Percentiles rank a stretch among this genome's conserved stretches.
phyloP scores from a whole-genome alignment of 2,329 filamentous ascomycete species.

The Purpureocillium takamizusanense region DNA sequence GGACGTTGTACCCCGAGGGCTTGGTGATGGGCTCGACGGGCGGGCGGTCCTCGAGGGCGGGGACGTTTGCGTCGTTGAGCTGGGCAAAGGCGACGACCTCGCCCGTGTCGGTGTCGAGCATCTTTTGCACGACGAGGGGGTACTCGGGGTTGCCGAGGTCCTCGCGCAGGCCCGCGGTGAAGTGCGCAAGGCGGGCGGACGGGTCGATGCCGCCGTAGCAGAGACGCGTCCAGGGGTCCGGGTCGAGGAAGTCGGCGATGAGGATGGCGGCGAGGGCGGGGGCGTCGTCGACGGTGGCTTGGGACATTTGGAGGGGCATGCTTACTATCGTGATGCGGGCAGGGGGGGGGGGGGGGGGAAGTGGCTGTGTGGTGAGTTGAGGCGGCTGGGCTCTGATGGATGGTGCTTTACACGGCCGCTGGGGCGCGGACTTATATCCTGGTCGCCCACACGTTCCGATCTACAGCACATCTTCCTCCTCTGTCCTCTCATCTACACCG shows the following conservation, averaged over 20 bases:
- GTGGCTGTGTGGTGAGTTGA: too few relatives aligned
- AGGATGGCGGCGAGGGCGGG: neutral
- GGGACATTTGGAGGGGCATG: neutral
- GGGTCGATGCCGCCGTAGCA: neutral
- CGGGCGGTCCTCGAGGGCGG: neutral
- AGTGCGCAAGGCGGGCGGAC: neutral
- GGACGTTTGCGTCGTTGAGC: neutral
- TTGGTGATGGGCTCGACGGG: slow-evolving; percentile 1
- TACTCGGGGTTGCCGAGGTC: slow-evolving; percentile 1
- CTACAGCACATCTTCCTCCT: too few relatives aligned
- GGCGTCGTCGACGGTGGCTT: neutral
- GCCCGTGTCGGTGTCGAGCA: neutral
- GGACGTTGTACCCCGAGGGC: neutral
- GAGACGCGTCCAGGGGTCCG: neutral
- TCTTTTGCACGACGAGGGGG: neutral
- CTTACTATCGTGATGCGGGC: too few relatives aligned
- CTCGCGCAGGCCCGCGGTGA: neutral
- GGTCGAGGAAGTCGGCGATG: slow-evolving; percentile 1
- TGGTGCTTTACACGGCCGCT: too few relatives aligned
- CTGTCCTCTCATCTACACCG: too few relatives aligned
- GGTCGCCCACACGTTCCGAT: too few relatives aligned
- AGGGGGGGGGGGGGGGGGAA: too few relatives aligned
- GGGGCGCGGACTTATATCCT: too few relatives aligned
- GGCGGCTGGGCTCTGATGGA: too few relatives aligned
- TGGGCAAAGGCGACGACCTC: neutral